A percentile compares a stretch with the other conserved stretches of the same genome.
Conservation (phyloP, 257 asterid species). For the Nicotiana obtusifolia region DNA sequence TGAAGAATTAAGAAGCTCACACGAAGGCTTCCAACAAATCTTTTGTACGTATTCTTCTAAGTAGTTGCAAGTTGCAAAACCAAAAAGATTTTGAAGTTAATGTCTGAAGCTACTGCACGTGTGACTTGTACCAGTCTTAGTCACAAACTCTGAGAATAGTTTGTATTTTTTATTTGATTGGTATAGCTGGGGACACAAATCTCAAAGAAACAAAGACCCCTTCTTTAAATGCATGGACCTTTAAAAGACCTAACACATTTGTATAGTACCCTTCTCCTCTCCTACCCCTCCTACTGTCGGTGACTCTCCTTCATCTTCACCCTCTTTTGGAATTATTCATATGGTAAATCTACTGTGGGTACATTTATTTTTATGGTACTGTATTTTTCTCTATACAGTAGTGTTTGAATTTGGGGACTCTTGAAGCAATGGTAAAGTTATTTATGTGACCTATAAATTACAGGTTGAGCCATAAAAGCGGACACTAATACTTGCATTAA, state of each 20-base stretch:
- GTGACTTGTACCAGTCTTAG: constrained; percentile 36
- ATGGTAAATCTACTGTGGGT: neutral
- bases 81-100: constrained; percentile 9
- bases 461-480: too few species aligned
- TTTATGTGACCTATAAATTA: accelerated
- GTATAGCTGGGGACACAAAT: constrained; percentile 33
- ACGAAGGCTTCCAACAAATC: constrained; percentile 15
- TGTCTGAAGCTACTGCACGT: constrained; percentile 51
- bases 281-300: constrained; percentile 63
- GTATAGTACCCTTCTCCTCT: constrained; percentile 16
- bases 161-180: constrained; percentile 1
- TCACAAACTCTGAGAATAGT: neutral
- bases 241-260: constrained; percentile 33
- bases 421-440: too few species aligned
- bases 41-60: neutral
- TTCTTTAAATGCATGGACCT: constrained; percentile 46
- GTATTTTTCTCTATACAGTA: too few species aligned
- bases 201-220: constrained; percentile 30
- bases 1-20: constrained; percentile 9
- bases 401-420: too few species aligned
- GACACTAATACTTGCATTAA: accelerated
- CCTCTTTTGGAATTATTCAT: neutral
- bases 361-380: neutral
- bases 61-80: constrained; percentile 12
- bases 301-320: constrained; percentile 11